These are phyloP conservation scores for Curvularia lunata DNA, from an alignment of 2,329 filamentous ascomycete genomes.

Conservation along the genomic window DNA sequence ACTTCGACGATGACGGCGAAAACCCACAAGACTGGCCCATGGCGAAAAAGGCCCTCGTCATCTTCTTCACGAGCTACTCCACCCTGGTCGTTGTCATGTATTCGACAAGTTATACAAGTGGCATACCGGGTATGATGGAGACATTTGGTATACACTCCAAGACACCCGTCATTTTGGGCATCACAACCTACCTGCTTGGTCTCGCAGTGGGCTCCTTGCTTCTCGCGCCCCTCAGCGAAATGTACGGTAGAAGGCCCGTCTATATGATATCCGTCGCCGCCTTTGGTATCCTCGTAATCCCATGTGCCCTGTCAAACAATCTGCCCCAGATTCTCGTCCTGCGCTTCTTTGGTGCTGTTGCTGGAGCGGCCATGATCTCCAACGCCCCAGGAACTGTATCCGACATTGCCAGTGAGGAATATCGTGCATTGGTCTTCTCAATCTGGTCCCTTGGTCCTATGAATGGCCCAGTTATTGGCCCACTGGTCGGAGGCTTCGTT, in stretches of 20 bases:
- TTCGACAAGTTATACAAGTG: slow-evolving; percentile 79
- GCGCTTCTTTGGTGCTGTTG: slow-evolving; percentile 76
- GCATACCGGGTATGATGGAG: slow-evolving; percentile 69
- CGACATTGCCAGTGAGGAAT: slow-evolving; percentile 81
- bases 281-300: slow-evolving; percentile 74
- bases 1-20: slow-evolving; percentile 65
- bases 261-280: slow-evolving; percentile 69
- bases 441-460: slow-evolving; percentile 85
- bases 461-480: slow-evolving; percentile 68
- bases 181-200: slow-evolving; percentile 80
- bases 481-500: slow-evolving; percentile 81
- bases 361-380: slow-evolving; percentile 79
- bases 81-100: slow-evolving; percentile 62
- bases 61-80: slow-evolving; percentile 63
- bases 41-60: slow-evolving; percentile 62
- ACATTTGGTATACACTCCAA: slow-evolving; percentile 67
- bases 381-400: slow-evolving; percentile 84
- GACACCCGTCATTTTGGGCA: slow-evolving; percentile 72
- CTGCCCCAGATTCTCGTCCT: slow-evolving; percentile 72
- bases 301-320: slow-evolving; percentile 72
- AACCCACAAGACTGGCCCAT: slow-evolving; percentile 74
- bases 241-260: slow-evolving; percentile 70
- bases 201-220: slow-evolving; percentile 74
- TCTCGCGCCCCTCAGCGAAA: slow-evolving; percentile 74
- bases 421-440: slow-evolving; percentile 81